Conservation (phyloP, 1,284 basidiomycete species). For the Ganoderma resinaceum region DNA sequence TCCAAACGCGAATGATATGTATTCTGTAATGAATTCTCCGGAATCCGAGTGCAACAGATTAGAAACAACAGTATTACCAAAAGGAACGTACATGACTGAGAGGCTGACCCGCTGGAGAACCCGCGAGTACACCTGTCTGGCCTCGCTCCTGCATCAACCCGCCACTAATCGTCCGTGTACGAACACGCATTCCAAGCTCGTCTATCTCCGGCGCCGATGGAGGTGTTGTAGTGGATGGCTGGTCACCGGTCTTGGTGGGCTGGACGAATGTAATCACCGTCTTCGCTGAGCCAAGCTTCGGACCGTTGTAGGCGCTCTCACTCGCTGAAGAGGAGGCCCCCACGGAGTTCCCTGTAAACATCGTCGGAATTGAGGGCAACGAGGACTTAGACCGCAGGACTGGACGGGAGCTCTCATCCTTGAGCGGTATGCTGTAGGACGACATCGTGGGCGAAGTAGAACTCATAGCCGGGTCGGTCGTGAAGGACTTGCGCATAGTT, state of each 20-base stretch:
- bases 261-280: constrained; percentile 62
- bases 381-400: constrained; percentile 36
- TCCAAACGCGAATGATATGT: constrained; percentile 12
- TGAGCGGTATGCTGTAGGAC: constrained; percentile 32
- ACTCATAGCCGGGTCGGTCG: constrained; percentile 37
- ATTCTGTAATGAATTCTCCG: constrained; percentile 16
- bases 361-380: constrained; percentile 33
- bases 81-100: constrained; percentile 85
- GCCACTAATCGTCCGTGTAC: constrained; percentile 39
- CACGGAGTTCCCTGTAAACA: constrained; percentile 29
- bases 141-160: constrained; percentile 30
- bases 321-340: constrained; percentile 29
- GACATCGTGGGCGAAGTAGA: constrained; percentile 29
- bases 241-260: constrained; percentile 56
- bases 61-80: constrained; percentile 57
- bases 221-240: constrained; percentile 33
- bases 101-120: constrained; percentile 56
- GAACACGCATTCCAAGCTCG: constrained; percentile 63
- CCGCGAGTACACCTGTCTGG: constrained; percentile 42
- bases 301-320: constrained; percentile 32
- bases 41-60: constrained; percentile 9
- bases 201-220: constrained; percentile 49
- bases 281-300: constrained; percentile 52
- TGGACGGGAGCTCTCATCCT: constrained; percentile 33
- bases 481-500: constrained; percentile 51